Evolutionary conservation across 805 yeast genomes (phyloP), one percentile per base, ranked within the genome.

Genomic region (Schwanniomyces pseudopolymorphus): DNA sequence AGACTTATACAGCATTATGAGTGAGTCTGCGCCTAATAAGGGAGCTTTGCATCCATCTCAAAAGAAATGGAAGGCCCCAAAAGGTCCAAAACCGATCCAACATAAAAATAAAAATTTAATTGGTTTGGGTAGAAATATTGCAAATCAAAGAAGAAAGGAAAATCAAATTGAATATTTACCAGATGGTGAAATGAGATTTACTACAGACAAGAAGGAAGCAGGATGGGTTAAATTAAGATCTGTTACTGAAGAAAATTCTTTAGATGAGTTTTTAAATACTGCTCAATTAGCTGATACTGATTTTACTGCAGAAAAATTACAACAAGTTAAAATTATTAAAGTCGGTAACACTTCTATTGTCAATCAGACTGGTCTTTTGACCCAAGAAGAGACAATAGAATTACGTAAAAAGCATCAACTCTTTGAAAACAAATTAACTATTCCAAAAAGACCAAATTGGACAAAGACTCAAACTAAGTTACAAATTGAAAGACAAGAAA

Each of bases 251-350:
- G 98, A 94, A 64, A 81, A 86, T 55, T 85, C 97, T 1, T 69
- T 94, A 47, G 98, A 94, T 68, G 99, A 94, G 69, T 91, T 94
- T 66, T 78, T 94, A 59, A 86, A 84, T 60, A 92, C 97, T 6
- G 99, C 99, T 1, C 96, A 89, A 65, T 78, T 94, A 48, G 97
- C 97, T 2, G 96, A 90, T 61, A 90, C 92, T 17, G 98, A 94
- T 70, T 94, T 94, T 70, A 84, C 96, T 7, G 97, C 98, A 3
- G 97, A 92, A 55, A 83, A 85, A 60, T 78, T 83, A 47, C 83
- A 85, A 39, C 88, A 85, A 54, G 91, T 94, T 49, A 87, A 85
- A 58, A 89, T 94, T 57, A 84, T 94, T 55, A 81, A 85, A 60
- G 84, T 87, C 48, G 89, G 87, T 5, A 73, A 71, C 64, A 75